Evolutionary conservation across 768 basidiomycete species (phyloP), one percentile per base, ranked within the genome.

Genomic region (Kwoniella mangroviensis): DNA sequence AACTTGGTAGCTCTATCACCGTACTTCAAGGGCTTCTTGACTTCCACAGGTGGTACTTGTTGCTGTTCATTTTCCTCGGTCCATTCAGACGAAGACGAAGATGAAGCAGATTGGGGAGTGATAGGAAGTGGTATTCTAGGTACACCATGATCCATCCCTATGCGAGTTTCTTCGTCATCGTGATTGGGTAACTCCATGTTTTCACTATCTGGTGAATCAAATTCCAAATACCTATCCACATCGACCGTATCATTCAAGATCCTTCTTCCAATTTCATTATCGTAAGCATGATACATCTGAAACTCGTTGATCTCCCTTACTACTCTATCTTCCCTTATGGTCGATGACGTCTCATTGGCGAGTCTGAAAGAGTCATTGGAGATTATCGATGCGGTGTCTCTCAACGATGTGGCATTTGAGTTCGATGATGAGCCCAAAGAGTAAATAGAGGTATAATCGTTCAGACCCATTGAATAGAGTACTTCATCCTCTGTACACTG

Each of bases 401-500:
- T n/a, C 6, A 49, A 49, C 13, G 61, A 62, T 19, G 43, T 57
- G 49, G 52, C 63, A 42, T 59, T 45, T 54, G 68, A 63, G 19
- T 21, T 56, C 5, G 54, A 42, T 21, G 24, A 40, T 10, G 70
- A 72, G 1, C 70, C 73, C 9, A 76, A 55, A 12, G 69, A 72
- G 28, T 70, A 72, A 21, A 73, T 67, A 17, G 71, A 67, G 59
- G 62, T 62, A 41, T 63, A 41, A 42, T 67, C 57, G 51, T 68
- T 72, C 3, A 59, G 34, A 21, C 63, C 69, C 60, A 71, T 70
- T 51, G 43, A 49, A 28, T 71, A 74, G 22, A 73, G 64, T 26
- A 41, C 64, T 57, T 73, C 73, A 61, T 79, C 79, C 21, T 79
- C 79, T 6, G 75, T 74, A 53, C 69, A 71, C 62, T 75, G 71